Percentiles rank a stretch among this genome's conserved stretches.
These are phyloP conservation scores for Verticillium tricorpus DNA, from an alignment of 2,329 filamentous ascomycete species.

Conservation along the genomic window DNA sequence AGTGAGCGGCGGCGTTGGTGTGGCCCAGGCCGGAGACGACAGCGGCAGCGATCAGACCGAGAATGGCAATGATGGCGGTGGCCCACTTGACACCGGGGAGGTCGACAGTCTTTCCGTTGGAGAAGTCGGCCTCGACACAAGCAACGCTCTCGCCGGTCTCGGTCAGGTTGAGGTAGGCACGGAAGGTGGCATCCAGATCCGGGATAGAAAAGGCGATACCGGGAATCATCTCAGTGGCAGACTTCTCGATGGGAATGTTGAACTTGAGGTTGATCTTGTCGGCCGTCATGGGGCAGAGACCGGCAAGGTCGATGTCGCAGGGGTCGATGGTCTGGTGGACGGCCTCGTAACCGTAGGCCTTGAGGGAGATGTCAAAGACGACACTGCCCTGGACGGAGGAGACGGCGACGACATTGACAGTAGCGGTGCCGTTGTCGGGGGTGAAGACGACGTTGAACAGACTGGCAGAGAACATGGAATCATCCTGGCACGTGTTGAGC, in stretches of 20 bases:
- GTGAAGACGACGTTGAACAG: slow-evolving; percentile 83
- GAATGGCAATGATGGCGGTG: slow-evolving; percentile 80
- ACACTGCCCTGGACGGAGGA: slow-evolving; percentile 81
- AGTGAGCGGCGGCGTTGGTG: slow-evolving; percentile 89
- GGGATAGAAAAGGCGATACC: slow-evolving; percentile 81
- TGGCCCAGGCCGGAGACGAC: slow-evolving; percentile 87
- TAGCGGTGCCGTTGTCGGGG: slow-evolving; percentile 67
- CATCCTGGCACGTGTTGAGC: slow-evolving; percentile 76
- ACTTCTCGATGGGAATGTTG: slow-evolving; percentile 24
- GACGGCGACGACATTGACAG: slow-evolving; percentile 72
- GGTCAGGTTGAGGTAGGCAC: slow-evolving; percentile 73
- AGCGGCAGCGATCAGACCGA: slow-evolving; percentile 79
- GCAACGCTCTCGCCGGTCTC: slow-evolving; percentile 61
- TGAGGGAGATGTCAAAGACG: slow-evolving; percentile 68
- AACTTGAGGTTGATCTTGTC: slow-evolving; percentile 69
- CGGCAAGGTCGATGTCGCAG: slow-evolving; percentile 64
- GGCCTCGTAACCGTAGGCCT: slow-evolving; percentile 77
- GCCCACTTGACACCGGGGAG: slow-evolving; percentile 85
- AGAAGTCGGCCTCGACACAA: slow-evolving; percentile 82
- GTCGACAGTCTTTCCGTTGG: slow-evolving; percentile 90
- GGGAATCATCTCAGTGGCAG: slow-evolving; percentile 58
- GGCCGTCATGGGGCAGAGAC: slow-evolving; percentile 86
- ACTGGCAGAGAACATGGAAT: slow-evolving; percentile 81
- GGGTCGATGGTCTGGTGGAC: slow-evolving; percentile 67
- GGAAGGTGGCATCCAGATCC: slow-evolving; percentile 83